phyloP scores from a whole-genome alignment of 306 rosid genomes.

The Hippophae rhamnoides region DNA sequence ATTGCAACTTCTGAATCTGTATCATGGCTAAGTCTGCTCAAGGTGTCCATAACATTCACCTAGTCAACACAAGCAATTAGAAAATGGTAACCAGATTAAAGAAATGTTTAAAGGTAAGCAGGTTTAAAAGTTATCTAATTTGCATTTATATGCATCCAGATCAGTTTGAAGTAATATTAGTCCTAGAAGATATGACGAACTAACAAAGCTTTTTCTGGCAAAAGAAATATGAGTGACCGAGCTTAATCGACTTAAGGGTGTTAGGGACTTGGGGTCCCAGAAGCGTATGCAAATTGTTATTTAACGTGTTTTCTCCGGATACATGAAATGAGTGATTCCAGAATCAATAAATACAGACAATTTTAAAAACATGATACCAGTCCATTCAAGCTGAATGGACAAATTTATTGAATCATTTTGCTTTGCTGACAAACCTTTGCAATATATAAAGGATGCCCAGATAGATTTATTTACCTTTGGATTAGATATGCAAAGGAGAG shows the following conservation, averaged over 20 bases:
- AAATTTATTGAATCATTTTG: neutral
- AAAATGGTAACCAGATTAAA: constrained; percentile 3
- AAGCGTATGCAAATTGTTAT: neutral
- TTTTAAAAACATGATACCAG: neutral
- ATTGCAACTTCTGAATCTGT: constrained; percentile 97
- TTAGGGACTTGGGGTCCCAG: neutral
- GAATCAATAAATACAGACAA: neutral
- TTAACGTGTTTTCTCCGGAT: neutral
- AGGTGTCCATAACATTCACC: constrained; percentile 98
- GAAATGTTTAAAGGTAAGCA: neutral
- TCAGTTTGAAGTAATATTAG: no score
- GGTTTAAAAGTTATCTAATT: no score
- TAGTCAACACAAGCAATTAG: constrained; percentile 23
- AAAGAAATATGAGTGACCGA: no score
- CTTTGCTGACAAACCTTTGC: neutral
- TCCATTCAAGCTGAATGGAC: neutral
- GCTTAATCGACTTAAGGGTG: no score
- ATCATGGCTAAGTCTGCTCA: constrained; percentile 94
- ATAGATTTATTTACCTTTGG: constrained; percentile 56
- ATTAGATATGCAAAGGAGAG: constrained; percentile 86
- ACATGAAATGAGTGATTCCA: neutral
- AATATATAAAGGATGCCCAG: constrained; percentile 4
- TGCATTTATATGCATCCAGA: no score
- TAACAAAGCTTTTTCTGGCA: no score
- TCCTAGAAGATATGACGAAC: no score